Percentiles rank a stretch among this genome's conserved stretches.
These are phyloP conservation scores for Fusarium xylarioides DNA, from an alignment of 2,329 filamentous ascomycete species.

Conservation along the genomic window DNA sequence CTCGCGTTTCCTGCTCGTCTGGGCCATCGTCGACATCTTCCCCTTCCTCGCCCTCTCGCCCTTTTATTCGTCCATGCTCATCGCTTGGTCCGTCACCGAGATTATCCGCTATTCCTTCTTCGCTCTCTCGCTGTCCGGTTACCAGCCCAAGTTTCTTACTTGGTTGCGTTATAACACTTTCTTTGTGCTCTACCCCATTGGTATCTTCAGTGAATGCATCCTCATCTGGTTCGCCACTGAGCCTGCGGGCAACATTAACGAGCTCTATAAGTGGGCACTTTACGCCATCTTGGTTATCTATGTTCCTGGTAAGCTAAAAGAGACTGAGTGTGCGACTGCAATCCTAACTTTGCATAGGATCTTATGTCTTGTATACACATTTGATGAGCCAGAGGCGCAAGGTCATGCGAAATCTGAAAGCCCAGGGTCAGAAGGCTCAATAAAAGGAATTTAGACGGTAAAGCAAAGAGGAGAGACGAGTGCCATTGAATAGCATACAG, in stretches of 20 bases:
- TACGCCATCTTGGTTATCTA: conserved; percentile 77
- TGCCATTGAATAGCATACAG: background rate
- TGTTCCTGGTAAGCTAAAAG: conserved; percentile 72
- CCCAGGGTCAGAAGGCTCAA: conserved; percentile 53
- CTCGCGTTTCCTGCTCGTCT: conserved; percentile 87
- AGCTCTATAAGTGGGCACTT: conserved; percentile 66
- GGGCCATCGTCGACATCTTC: conserved; percentile 81
- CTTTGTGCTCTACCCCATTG: conserved; percentile 89
- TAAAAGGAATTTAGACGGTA: background rate
- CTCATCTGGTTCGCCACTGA: conserved; percentile 77
- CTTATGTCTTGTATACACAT: conserved; percentile 88
- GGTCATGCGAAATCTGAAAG: conserved; percentile 72
- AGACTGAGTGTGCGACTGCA: background rate
- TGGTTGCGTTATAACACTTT: conserved; percentile 95
- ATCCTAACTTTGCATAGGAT: conserved; percentile 54
- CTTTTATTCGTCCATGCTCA: conserved; percentile 79
- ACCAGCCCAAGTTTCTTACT: conserved; percentile 71
- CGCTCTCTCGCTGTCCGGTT: conserved; percentile 72
- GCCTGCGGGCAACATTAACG: conserved; percentile 61
- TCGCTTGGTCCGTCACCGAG: conserved; percentile 91
- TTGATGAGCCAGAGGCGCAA: conserved; percentile 93
- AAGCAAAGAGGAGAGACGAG: background rate
- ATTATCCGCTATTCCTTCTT: conserved; percentile 95
- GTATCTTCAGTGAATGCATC: conserved; percentile 86
- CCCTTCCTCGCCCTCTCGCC: conserved; percentile 68